These are phyloP conservation scores for Emydomyces testavorans DNA, from an alignment of 2,329 filamentous ascomycete species.

Conservation along the genomic window DNA sequence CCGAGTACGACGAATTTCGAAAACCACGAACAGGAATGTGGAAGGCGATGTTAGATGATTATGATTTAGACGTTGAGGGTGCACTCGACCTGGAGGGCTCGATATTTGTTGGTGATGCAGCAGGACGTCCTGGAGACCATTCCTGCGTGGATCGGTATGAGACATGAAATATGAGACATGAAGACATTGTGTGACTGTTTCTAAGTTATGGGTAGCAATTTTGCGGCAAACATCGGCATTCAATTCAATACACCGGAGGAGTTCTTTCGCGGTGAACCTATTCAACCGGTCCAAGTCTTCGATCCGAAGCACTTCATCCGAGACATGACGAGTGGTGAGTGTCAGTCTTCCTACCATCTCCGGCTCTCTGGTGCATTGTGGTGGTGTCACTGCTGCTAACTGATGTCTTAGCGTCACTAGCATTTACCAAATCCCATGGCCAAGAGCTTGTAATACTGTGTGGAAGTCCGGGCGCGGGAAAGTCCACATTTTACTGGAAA, in stretches of 20 bases:
- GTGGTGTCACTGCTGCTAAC: constrained; percentile 4
- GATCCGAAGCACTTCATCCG: constrained; percentile 51
- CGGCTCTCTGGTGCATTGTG: not conserved
- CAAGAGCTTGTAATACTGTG: constrained; percentile 74
- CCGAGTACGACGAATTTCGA: constrained; percentile 65
- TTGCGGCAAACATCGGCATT: constrained; percentile 75
- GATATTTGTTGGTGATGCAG: constrained; percentile 84
- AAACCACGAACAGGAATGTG: constrained; percentile 90
- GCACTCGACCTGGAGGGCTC: constrained; percentile 58
- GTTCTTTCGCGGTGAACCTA: constrained; percentile 62
- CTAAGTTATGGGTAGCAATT: constrained; percentile 47
- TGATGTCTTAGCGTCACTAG: constrained; percentile 17
- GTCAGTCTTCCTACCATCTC: constrained; percentile 21
- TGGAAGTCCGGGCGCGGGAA: constrained; percentile 79
- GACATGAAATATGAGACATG: constrained; percentile 1
- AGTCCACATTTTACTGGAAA: constrained; percentile 80
- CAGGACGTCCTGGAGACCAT: constrained; percentile 46
- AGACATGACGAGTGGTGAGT: constrained; percentile 22
- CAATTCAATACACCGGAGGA: constrained; percentile 80
- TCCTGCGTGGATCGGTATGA: constrained; percentile 47
- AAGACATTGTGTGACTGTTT: constrained; percentile 12
- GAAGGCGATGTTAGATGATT: constrained; percentile 54
- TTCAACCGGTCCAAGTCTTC: constrained; percentile 60
- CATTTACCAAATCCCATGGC: constrained; percentile 49
- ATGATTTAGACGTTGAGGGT: constrained; percentile 41